phyloP scores from a whole-genome alignment of 495 filamentous ascomycete genomes.

The Talaromyces trachyspermus region DNA sequence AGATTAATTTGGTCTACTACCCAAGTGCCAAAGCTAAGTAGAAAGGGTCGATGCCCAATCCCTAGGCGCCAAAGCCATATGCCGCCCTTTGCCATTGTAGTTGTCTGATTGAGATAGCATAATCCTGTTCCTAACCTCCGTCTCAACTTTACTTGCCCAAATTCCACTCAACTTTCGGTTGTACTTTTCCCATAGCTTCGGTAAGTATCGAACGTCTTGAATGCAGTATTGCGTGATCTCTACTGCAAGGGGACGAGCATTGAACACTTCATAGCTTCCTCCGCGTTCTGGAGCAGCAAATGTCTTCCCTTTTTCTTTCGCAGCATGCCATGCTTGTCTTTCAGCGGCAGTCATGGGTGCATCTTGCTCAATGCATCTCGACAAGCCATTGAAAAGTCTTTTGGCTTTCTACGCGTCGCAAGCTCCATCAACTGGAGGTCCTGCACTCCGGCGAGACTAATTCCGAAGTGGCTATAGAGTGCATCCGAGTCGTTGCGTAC shows the following conservation, averaged over 20 bases:
- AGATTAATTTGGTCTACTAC: too few relatives aligned
- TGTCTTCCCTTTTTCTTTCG: conserved; percentile 31
- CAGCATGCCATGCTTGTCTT: conserved; percentile 22
- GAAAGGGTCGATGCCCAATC: too few relatives aligned
- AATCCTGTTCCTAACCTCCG: conserved; percentile 19
- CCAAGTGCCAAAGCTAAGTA: too few relatives aligned
- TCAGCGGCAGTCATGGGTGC: conserved; percentile 11
- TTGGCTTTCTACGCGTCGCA: conserved; percentile 23
- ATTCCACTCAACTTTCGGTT: conserved; percentile 13
- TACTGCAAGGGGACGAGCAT: conserved; percentile 33
- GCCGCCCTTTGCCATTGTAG: not conserved
- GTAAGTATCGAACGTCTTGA: conserved; percentile 38
- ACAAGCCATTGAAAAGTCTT: conserved; percentile 29
- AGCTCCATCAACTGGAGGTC: conserved; percentile 54
- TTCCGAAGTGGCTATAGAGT: conserved; percentile 35
- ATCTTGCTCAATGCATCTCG: conserved; percentile 38
- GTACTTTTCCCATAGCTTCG: conserved; percentile 25
- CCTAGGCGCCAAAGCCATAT: too few relatives aligned
- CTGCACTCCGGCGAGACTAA: conserved; percentile 25
- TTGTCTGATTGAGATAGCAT: not conserved
- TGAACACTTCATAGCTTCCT: conserved; percentile 43
- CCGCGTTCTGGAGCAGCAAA: conserved; percentile 36
- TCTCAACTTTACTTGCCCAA: conserved; percentile 19
- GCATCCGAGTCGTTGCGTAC: conserved; percentile 48
- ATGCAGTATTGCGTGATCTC: conserved; percentile 41